phyloP scores from a whole-genome alignment of 768 basidiomycete species.

The Lactarius hatsudake region DNA sequence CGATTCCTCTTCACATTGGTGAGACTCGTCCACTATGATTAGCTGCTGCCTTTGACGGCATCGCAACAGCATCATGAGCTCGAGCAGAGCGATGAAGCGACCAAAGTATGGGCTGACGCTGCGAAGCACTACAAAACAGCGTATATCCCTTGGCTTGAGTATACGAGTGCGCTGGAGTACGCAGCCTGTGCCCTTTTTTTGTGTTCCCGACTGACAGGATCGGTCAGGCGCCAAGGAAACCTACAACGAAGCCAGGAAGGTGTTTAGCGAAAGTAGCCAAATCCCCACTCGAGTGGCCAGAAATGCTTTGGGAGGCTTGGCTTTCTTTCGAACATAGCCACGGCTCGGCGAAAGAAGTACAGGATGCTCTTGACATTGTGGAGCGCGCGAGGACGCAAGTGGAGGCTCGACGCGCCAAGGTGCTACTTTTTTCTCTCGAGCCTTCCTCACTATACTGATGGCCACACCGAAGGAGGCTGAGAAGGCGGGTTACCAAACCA shows the following conservation, averaged over 20 bases:
- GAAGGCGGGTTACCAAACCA: conserved; percentile 51
- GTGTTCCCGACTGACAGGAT: conserved; percentile 9
- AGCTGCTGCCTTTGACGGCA: neutral
- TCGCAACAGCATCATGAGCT: conserved; percentile 42
- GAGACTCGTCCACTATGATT: conserved; percentile 42
- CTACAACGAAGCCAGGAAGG: conserved; percentile 58
- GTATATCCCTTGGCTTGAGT: conserved; percentile 73
- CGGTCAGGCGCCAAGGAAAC: conserved; percentile 49
- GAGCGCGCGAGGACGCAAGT: conserved; percentile 62
- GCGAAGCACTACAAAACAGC: conserved; percentile 65
- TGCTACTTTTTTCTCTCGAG: conserved; percentile 33
- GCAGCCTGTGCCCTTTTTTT: conserved; percentile 27
- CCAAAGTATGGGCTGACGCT: conserved; percentile 63
- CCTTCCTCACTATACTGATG: neutral
- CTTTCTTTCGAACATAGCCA: conserved; percentile 81
- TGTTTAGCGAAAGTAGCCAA: conserved; percentile 64
- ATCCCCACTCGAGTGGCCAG: conserved; percentile 91
- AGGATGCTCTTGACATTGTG: conserved; percentile 59
- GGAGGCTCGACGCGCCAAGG: conserved; percentile 63
- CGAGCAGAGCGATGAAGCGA: conserved; percentile 32
- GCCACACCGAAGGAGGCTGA: conserved; percentile 53
- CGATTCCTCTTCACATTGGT: conserved; percentile 79
- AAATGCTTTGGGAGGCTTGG: conserved; percentile 92
- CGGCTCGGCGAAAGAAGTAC: conserved; percentile 67
- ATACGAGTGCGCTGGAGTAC: conserved; percentile 72